Evolutionary conservation across 177 flowering plant genomes (phyloP), one percentile per base, ranked within the genome.

Genomic region (Tripterygium wilfordii): DNA sequence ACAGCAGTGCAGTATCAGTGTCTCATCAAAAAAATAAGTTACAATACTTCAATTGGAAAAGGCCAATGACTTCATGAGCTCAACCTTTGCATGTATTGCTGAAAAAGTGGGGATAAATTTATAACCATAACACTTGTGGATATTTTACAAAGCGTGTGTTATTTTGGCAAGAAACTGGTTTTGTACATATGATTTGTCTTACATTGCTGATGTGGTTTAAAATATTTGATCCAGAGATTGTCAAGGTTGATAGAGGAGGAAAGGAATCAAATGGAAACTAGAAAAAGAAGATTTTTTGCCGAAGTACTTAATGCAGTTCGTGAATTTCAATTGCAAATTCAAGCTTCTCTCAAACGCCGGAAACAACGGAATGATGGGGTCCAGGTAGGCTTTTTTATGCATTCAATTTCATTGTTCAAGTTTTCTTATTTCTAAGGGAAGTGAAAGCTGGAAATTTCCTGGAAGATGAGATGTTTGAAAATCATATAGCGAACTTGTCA

Each of bases 281-380:
- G 71, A 42, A 85, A 83, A 68, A 79, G 90, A 63, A 89, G 77
- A 69, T 94, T 94, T 56, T 94, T 94, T 61, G 76, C 88, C 10
- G 99, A 89, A 54, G 38, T 94, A 51, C 79, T 90, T 40, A 83
- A 94, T 69, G 70, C 86, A 18, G 80, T 79, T 22, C 88, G 99
- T 61, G 99, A 94, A 32, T 76, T 81, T 47, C 92, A 87, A 58
- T 68, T 87, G 53, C 95, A 85, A 75, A 77, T 67, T 46, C 92
- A 83, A 66, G 92, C 97, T 61, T 42, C 83, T 46, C 45, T 76
- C 68, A 89, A 82, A 66, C 88, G 96, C 29, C 67, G 92, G 40
- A 94, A 87, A 63, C 95, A 81, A 55, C 75, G 95, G 72, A 94
- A 90, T 67, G 99, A 94, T 67, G 83, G 85, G 27, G 67, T 94